A percentile compares a stretch with the other conserved stretches of the same genome.
Conservation (phyloP, 1,139 yeast genomes). For the Suhomyces terraborum region DNA sequence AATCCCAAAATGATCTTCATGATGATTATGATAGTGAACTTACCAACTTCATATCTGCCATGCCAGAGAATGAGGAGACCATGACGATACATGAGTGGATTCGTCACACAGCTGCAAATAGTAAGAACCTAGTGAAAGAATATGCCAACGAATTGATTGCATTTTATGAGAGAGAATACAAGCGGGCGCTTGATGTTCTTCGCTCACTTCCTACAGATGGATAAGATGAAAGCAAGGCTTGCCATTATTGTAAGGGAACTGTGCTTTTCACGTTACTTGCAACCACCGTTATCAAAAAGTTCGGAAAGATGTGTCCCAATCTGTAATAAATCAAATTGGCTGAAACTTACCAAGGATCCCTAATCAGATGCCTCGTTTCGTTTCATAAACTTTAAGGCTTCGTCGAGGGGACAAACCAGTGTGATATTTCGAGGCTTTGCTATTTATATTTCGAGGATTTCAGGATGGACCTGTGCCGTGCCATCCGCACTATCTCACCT, state of each 20-base stretch:
- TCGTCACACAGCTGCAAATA: conserved; percentile 47
- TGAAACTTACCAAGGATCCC: too few species aligned
- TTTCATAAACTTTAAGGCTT: too few species aligned
- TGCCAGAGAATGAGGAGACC: conserved; percentile 69
- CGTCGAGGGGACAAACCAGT: too few species aligned
- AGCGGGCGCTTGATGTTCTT: conserved; percentile 41
- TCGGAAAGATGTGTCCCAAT: too few species aligned
- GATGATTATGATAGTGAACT: conserved; percentile 67
- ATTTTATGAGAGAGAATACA: conserved; percentile 44
- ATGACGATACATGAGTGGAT: conserved; percentile 78
- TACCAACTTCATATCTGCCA: conserved; percentile 61
- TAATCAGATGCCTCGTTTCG: too few species aligned
- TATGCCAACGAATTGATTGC: conserved; percentile 48
- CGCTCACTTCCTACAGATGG: conserved; percentile 28
- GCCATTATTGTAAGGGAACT: not conserved
- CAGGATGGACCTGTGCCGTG: not conserved
- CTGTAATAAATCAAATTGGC: too few species aligned
- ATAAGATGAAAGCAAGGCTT: not conserved
- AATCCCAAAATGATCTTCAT: conserved; percentile 32
- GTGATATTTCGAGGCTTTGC: too few species aligned
- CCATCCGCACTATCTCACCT: not conserved
- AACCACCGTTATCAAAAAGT: too few species aligned
- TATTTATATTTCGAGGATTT: not conserved
- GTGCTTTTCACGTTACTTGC: too few species aligned
- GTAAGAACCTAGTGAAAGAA: conserved; percentile 41